Conservation (phyloP, 257 asterid species). For the Salvia rosmarinus region DNA sequence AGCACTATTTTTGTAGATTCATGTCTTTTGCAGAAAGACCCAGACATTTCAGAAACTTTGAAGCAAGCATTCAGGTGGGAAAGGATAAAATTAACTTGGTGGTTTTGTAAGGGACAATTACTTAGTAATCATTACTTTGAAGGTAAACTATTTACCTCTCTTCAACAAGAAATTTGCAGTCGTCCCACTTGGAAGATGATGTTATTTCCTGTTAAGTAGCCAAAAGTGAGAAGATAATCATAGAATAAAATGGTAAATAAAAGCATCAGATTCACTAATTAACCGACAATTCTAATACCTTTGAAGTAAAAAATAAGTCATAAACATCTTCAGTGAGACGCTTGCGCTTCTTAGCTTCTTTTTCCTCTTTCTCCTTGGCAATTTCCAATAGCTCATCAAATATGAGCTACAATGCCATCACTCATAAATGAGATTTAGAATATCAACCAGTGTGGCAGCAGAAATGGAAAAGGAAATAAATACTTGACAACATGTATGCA, state of each 20-base stretch:
- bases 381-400: slow-evolving; percentile 73
- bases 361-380: slow-evolving; percentile 83
- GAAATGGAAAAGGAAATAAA: background rate
- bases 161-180: slow-evolving; percentile 62
- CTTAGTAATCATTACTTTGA: slow-evolving; percentile 19
- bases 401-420: slow-evolving; percentile 54
- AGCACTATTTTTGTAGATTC: slow-evolving; percentile 11
- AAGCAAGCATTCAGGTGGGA: slow-evolving; percentile 9
- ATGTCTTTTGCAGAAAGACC: background rate
- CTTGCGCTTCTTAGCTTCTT: slow-evolving; percentile 84
- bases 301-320: slow-evolving; percentile 57
- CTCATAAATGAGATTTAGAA: slow-evolving; percentile 31
- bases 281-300: slow-evolving; percentile 50
- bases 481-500: slow-evolving; percentile 9
- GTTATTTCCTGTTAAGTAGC: slow-evolving; percentile 63
- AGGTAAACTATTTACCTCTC: slow-evolving; percentile 57
- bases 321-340: slow-evolving; percentile 72
- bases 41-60: background rate
- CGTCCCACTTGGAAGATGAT: slow-evolving; percentile 83
- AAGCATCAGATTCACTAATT: slow-evolving; percentile 14
- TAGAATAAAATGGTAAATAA: slow-evolving; percentile 20
- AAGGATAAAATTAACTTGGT: background rate
- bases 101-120: slow-evolving; percentile 11
- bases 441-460: slow-evolving; percentile 1
- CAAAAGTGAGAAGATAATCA: slow-evolving; percentile 21